Percentiles rank a stretch among this genome's conserved stretches.
Conservation (phyloP, 2,329 filamentous ascomycete genomes). For the Curvularia sp. region DNA sequence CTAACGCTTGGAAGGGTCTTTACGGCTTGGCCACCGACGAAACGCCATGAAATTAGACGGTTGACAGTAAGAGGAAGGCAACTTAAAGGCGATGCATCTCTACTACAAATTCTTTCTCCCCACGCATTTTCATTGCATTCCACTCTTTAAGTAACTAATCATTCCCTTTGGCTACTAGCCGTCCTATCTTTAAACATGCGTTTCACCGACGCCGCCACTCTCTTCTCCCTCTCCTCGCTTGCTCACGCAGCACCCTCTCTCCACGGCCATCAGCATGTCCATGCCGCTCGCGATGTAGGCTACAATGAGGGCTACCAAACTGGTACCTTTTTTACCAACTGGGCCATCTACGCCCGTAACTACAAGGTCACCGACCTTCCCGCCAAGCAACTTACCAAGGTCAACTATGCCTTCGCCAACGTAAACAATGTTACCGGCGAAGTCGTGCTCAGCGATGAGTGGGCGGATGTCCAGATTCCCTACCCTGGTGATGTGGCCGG, state of each 20-base stretch:
- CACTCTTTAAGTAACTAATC: slow-evolving; percentile 9
- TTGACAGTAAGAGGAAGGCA: not conserved
- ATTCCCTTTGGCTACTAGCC: slow-evolving; percentile 23
- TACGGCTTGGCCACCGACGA: slow-evolving; percentile 12
- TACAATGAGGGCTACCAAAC: slow-evolving; percentile 59
- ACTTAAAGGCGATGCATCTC: slow-evolving; percentile 4
- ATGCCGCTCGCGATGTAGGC: slow-evolving; percentile 39
- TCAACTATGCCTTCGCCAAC: slow-evolving; percentile 92
- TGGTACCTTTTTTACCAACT: slow-evolving; percentile 76
- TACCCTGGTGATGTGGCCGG: slow-evolving; percentile 71
- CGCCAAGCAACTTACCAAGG: slow-evolving; percentile 80
- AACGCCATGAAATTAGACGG: slow-evolving; percentile 6
- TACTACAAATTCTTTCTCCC: not conserved
- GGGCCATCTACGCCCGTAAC: slow-evolving; percentile 82
- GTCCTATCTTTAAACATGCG: slow-evolving; percentile 38
- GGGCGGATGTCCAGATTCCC: slow-evolving; percentile 62
- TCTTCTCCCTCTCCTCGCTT: slow-evolving; percentile 29
- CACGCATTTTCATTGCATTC: slow-evolving; percentile 1
- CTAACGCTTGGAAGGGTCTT: not conserved
- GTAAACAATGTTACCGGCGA: slow-evolving; percentile 79
- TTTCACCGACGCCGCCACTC: slow-evolving; percentile 28
- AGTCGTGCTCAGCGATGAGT: slow-evolving; percentile 51
- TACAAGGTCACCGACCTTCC: slow-evolving; percentile 84
- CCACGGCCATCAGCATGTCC: slow-evolving; percentile 11
- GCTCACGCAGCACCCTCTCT: slow-evolving; percentile 24